Base-by-base conservation (phyloP, 2,329 filamentous ascomycete genomes). In the Beauveria sp. region DNA sequence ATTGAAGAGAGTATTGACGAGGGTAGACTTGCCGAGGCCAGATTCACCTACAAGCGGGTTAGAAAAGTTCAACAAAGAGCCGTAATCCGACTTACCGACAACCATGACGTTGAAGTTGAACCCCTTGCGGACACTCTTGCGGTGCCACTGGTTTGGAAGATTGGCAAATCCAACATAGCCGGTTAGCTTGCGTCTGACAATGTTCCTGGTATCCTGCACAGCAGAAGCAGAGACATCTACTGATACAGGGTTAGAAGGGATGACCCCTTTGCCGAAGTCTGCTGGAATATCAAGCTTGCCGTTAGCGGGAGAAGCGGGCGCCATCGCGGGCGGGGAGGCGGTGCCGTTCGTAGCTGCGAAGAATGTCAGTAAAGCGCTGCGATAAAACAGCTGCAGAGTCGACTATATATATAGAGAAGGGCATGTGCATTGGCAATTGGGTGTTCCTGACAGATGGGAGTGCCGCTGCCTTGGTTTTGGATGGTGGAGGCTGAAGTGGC, bases 61-160 rank as follows among this genome's bases (percentile, higher is more conserved):
- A 67, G 63, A 28, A 10, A 20, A 28, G n/a, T 7, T 28, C 16
- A 41, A 20, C 4, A 43, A 47, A n/a, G 28, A 41, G n/a, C 1
- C 9, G 12, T 5, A 10, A 53, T 5, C 40, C 46, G 60, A 60
- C 92, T 73, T 83, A 97, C 94, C 94, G 79, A 99, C 94, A 78
- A 99, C 94, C 94, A 99, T 99, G 69, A 99, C 94, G 75, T 99
- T 99, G 84, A 99, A 99, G 85, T 97, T 99, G 86, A 99, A 99
- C 64, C 94, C 94, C 80, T 99, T 99, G 75, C 94, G 91, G 72
- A 99, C 94, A 86, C 92, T 97, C 89, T 99, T 99, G 78, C 94
- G 93, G 83, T 99, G 94, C 94, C 94, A 99, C 80, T 99, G 94
- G 81, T 99, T 99, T 66, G 94, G 94, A 74, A 99, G 80, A 77